phyloP scores from a whole-genome alignment of 2,329 filamentous ascomycete species.

The Aschersonia sp. region DNA sequence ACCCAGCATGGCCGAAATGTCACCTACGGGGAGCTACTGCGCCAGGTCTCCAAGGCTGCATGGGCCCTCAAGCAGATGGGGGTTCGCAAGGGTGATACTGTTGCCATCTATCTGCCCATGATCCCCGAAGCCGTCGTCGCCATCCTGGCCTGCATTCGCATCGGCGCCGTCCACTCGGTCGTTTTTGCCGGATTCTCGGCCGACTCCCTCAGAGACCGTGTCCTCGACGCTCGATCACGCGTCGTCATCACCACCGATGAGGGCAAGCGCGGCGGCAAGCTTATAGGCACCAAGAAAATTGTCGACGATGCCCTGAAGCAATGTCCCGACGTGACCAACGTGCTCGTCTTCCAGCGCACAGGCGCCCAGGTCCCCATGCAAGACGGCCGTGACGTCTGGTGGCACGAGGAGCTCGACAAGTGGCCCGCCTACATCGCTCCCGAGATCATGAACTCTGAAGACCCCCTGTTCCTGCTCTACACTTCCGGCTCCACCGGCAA shows the following conservation, averaged over 20 bases:
- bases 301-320: constrained; percentile 95
- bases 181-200: constrained; percentile 97
- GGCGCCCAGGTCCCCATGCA: constrained; percentile 89
- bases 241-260: constrained; percentile 96
- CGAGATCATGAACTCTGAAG: constrained; percentile 81
- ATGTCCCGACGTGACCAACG: constrained; percentile 75
- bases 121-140: constrained; percentile 90
- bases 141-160: constrained; percentile 80
- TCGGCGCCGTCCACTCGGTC: constrained; percentile 92
- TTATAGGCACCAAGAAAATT: constrained; percentile 98
- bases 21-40: constrained; percentile 84
- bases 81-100: constrained; percentile 91
- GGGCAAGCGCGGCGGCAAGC: constrained; percentile 92
- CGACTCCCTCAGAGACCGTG: constrained; percentile 88
- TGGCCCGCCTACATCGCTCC: constrained; percentile 87
- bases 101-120: constrained; percentile 97
- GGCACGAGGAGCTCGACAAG: constrained; percentile 97
- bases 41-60: constrained; percentile 77
- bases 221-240: constrained; percentile 79
- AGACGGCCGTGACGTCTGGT: constrained; percentile 81
- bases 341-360: constrained; percentile 89
- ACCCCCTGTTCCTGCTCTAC: constrained; percentile 94
- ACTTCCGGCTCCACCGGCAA: constrained; percentile 97
- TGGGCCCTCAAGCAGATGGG: constrained; percentile 90
- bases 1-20: constrained; percentile 73